Conservation (phyloP, 164 flowering plant genomes). For the Chloranthus sessilifolius region DNA sequence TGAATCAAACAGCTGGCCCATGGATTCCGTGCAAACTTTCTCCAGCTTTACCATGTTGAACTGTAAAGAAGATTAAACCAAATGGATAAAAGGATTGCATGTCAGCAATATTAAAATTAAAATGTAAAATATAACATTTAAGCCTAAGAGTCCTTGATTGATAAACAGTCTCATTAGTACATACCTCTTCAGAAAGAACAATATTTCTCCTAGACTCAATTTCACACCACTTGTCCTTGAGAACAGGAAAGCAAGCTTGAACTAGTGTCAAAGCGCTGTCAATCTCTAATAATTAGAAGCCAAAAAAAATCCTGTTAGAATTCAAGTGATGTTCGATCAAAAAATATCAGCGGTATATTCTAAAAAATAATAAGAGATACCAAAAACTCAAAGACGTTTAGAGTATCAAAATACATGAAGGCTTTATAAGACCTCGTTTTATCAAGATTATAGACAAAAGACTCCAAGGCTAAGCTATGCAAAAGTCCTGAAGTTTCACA, state of each 20-base stretch:
- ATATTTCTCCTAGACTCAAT: conserved; percentile 27
- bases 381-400: no score
- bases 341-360: no score
- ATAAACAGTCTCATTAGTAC: neutral
- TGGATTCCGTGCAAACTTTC: conserved; percentile 29
- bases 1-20: conserved; percentile 36
- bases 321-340: neutral
- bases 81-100: neutral
- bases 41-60: conserved; percentile 32
- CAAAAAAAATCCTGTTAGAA: neutral
- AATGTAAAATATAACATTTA: neutral
- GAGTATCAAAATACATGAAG: no score
- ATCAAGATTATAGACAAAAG: no score
- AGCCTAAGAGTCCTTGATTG: neutral
- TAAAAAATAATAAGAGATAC: no score
- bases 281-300: conserved; percentile 21
- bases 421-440: no score
- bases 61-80: conserved; percentile 29
- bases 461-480: no score
- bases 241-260: conserved; percentile 46
- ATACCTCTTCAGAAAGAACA: conserved; percentile 41
- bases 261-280: conserved; percentile 27
- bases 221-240: conserved; percentile 46
- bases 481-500: no score
- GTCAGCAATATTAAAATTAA: neutral